Evolutionary conservation across 192 early-diverging fungal genomes (phyloP).

Genomic region (Pecoramyces ruminantium): DNA sequence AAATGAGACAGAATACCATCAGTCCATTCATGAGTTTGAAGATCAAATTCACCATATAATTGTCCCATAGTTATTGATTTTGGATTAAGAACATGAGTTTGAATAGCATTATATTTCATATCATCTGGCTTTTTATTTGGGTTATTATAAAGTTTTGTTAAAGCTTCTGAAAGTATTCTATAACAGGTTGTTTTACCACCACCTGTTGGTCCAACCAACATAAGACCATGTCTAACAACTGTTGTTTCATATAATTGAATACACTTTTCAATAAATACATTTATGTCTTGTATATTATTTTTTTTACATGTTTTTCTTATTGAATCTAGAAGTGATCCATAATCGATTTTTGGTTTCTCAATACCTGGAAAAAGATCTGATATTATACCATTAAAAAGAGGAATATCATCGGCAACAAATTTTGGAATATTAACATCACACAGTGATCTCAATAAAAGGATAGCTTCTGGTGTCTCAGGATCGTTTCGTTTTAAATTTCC

Average conservation of each 20-base stretch:
- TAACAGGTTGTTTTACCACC: conserved; percentile 35
- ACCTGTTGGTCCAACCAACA: conserved; percentile 39
- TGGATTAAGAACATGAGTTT: background rate
- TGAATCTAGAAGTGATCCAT: conserved; percentile 30
- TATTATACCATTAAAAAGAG: conserved; percentile 42
- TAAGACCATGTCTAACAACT: conserved; percentile 35
- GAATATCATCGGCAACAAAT: conserved; percentile 40
- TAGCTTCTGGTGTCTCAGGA: conserved; percentile 28
- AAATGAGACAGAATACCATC: conserved; percentile 36
- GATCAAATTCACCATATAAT: conserved; percentile 42
- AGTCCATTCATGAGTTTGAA: conserved; percentile 46
- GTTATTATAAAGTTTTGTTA: conserved; percentile 5
- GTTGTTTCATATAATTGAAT: conserved; percentile 49
- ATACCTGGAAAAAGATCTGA: conserved; percentile 38
- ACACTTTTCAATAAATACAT: conserved; percentile 37
- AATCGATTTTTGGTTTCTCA: conserved; percentile 33
- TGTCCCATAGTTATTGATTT: conserved; percentile 27
- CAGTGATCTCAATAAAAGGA: conserved; percentile 34
- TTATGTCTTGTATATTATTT: conserved; percentile 23
- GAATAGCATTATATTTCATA: background rate
- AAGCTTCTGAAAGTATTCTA: conserved; percentile 19
- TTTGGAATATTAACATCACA: conserved; percentile 42
- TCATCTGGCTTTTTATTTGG: background rate
- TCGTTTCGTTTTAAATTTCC: conserved; percentile 40
- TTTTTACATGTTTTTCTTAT: conserved; percentile 20